Evolutionary conservation across 306 rosid genomes (phyloP).

Genomic region (Canavalia gladiata): DNA sequence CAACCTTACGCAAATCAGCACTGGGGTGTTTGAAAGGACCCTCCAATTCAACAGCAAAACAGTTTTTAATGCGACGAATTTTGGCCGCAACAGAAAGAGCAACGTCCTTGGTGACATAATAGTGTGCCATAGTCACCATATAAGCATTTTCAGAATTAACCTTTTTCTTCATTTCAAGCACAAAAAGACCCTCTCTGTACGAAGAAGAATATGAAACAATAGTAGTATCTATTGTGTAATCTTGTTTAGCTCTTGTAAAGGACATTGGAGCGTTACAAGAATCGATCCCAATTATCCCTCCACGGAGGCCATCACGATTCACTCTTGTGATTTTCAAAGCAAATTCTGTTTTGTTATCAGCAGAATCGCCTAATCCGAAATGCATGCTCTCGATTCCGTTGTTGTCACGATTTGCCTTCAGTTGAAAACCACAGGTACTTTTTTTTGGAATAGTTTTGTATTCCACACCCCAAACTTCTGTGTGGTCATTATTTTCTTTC

Average conservation of each 20-base stretch:
- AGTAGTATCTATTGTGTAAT: constrained; percentile 19
- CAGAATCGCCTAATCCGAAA: constrained; percentile 28
- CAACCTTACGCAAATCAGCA: constrained; percentile 32
- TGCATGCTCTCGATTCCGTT: constrained; percentile 21
- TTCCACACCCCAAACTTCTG: constrained; percentile 38
- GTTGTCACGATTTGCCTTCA: constrained; percentile 17
- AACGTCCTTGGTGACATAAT: constrained; percentile 38
- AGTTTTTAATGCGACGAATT: constrained; percentile 10
- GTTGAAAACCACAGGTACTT: constrained; percentile 31
- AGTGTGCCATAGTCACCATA: constrained; percentile 38
- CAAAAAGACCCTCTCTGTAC: constrained; percentile 25
- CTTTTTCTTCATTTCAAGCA: constrained; percentile 41
- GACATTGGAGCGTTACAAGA: constrained; percentile 5
- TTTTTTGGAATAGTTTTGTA: constrained; percentile 23
- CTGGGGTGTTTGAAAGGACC: constrained; percentile 46
- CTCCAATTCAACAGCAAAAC: constrained; percentile 38
- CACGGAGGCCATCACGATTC: background rate
- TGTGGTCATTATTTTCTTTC: constrained; percentile 30
- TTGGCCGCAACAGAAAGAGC: constrained; percentile 46
- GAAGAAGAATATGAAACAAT: constrained; percentile 22
- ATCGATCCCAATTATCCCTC: constrained; percentile 35
- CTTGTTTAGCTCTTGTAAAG: constrained; percentile 1
- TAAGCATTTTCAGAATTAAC: background rate
- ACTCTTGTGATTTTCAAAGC: constrained; percentile 18
- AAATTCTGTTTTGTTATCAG: constrained; percentile 24